Conservation (phyloP, 768 basidiomycete genomes). For the Candolleomyces efflorescens region DNA sequence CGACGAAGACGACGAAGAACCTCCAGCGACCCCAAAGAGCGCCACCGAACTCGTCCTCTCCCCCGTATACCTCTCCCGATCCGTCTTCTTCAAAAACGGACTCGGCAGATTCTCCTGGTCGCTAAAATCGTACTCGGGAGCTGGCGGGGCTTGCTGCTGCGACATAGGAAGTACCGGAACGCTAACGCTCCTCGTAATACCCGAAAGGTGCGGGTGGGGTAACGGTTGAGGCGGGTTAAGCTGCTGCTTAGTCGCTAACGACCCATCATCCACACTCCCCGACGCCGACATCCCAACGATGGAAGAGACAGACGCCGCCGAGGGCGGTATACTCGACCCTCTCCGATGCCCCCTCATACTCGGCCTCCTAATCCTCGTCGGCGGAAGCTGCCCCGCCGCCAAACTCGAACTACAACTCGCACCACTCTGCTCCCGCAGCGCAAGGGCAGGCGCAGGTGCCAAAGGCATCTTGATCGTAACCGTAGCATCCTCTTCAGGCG, state of each 20-base stretch:
- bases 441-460: slow-evolving; percentile 4
- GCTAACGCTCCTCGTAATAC: slow-evolving; percentile 2
- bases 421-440: background rate
- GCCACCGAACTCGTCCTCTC: too few relatives aligned
- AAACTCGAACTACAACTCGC: background rate
- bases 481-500: slow-evolving; percentile 8
- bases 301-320: slow-evolving; percentile 12
- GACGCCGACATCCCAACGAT: slow-evolving; percentile 16
- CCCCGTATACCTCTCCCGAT: too few relatives aligned
- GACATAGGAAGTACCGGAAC: background rate
- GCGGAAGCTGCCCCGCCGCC: too few relatives aligned
- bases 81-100: slow-evolving; percentile 78
- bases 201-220: background rate
- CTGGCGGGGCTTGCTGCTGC: slow-evolving; percentile 12
- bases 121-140: slow-evolving; percentile 56
- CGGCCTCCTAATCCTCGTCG: slow-evolving; percentile 8
- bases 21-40: too few relatives aligned
- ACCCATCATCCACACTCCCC: too few relatives aligned
- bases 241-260: too few relatives aligned
- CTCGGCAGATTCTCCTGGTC: slow-evolving; percentile 87
- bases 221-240: background rate
- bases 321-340: background rate
- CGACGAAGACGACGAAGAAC: too few relatives aligned
- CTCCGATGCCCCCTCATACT: background rate
- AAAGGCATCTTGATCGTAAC: too few relatives aligned